phyloP scores from a whole-genome alignment of 768 basidiomycete genomes.

The Hygrocybe punicea region DNA sequence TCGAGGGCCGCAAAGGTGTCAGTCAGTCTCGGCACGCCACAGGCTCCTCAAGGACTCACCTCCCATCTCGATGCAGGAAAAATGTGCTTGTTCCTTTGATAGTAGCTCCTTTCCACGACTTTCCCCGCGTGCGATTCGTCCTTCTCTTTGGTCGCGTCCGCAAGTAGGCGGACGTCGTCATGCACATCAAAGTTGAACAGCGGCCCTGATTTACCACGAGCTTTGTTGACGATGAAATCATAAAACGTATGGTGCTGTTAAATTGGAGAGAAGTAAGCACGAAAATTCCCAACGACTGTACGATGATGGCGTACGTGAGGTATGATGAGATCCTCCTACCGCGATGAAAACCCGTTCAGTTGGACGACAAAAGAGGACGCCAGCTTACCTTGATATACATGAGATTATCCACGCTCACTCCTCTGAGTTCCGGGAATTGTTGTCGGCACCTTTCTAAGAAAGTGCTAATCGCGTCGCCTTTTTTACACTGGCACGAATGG shows the following conservation, averaged over 20 bases:
- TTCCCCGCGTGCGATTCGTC: conserved; percentile 99
- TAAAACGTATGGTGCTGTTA: conserved; percentile 96
- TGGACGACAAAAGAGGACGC: neutral
- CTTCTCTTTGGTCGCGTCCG: conserved; percentile 94
- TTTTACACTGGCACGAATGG: conserved; percentile 72
- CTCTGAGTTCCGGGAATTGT: conserved; percentile 89
- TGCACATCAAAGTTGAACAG: conserved; percentile 99
- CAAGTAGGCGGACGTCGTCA: conserved; percentile 91
- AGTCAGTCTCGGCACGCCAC: conserved; percentile 1
- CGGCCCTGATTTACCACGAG: conserved; percentile 95
- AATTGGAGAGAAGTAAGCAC: conserved; percentile 4
- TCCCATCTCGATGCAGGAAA: conserved; percentile 98
- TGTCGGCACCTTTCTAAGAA: conserved; percentile 92
- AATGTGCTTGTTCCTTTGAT: conserved; percentile 95
- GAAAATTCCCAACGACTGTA: neutral
- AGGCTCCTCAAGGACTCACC: conserved; percentile 43
- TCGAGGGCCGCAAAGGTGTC: neutral
- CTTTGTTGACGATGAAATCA: conserved; percentile 97
- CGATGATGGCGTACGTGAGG: conserved; percentile 73
- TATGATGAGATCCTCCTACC: conserved; percentile 93
- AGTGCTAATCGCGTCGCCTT: conserved; percentile 81
- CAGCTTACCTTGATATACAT: conserved; percentile 91
- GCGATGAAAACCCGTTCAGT: neutral
- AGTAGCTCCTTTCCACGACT: conserved; percentile 94
- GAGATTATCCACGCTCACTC: conserved; percentile 88